A percentile compares a stretch with the other conserved stretches of the same genome.
Conservation (phyloP, 345 rosid genomes). For the Melaleuca quinquenervia region DNA sequence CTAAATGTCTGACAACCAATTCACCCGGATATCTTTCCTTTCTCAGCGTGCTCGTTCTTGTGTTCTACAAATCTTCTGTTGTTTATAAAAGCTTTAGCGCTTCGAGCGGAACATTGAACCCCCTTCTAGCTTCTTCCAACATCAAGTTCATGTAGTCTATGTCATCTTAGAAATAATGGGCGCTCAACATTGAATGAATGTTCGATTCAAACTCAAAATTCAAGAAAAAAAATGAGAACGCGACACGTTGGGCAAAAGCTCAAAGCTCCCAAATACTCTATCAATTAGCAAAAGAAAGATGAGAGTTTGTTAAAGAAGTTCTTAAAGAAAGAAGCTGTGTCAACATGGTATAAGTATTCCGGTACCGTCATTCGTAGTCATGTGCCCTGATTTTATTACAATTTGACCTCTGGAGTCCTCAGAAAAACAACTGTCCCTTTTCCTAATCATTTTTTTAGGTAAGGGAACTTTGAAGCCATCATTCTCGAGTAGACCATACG, state of each 20-base stretch:
- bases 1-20: not conserved
- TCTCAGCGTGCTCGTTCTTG: not conserved
- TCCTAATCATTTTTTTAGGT: not conserved
- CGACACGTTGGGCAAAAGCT: not conserved
- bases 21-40: not conserved
- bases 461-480: not conserved
- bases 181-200: not conserved
- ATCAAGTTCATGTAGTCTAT: not conserved
- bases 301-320: not conserved
- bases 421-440: not conserved
- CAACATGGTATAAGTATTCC: not conserved
- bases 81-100: not conserved
- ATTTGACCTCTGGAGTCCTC: not conserved
- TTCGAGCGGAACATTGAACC: not conserved
- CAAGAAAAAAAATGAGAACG: not conserved
- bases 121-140: not conserved
- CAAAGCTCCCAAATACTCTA: not conserved
- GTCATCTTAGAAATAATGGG: not conserved
- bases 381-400: not conserved
- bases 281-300: not conserved
- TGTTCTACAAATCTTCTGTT: not conserved
- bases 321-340: not conserved
- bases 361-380: accelerated
- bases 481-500: not conserved
- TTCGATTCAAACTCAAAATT: not conserved